Percentiles rank a stretch among this genome's conserved stretches.
These are phyloP conservation scores for Flueggea neowawraea DNA, from an alignment of 441 rosid species.

Conservation along the genomic window DNA sequence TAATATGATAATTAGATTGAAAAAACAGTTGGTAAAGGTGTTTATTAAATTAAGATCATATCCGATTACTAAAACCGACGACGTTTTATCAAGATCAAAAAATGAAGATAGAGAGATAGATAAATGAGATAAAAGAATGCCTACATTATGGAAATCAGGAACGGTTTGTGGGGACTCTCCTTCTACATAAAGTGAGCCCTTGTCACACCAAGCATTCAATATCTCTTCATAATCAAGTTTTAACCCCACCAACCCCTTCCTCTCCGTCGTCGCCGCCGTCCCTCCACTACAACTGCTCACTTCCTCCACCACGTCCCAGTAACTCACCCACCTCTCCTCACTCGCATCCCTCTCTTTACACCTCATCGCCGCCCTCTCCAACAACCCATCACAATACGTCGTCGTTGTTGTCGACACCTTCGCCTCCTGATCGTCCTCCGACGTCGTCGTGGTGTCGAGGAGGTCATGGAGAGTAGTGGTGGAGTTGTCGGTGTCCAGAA, in stretches of 20 bases:
- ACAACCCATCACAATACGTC: constrained; percentile 24
- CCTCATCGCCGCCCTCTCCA: constrained; percentile 63
- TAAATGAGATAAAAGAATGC: too few species aligned
- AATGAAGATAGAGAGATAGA: too few species aligned
- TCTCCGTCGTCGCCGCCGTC: constrained; percentile 14
- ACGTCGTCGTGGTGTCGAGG: constrained; percentile 34
- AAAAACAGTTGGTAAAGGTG: too few species aligned
- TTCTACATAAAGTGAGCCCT: constrained; percentile 61
- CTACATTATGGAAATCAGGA: constrained; percentile 49
- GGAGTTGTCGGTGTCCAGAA: constrained; percentile 50
- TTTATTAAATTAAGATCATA: too few species aligned
- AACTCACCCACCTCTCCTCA: constrained; percentile 84
- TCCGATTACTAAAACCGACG: too few species aligned
- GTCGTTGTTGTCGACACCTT: constrained; percentile 9
- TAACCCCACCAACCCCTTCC: constrained; percentile 35
- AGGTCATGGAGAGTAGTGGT: constrained; percentile 50
- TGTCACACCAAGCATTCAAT: constrained; percentile 80
- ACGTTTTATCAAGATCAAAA: too few species aligned
- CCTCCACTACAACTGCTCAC: constrained; percentile 46
- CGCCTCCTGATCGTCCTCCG: constrained; percentile 25
- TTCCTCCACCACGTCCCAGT: constrained; percentile 77
- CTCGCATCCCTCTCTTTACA: constrained; percentile 45
- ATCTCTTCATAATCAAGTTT: constrained; percentile 87
- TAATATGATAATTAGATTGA: too few species aligned
- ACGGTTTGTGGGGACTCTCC: constrained; percentile 68